Evolutionary conservation across 2,329 filamentous ascomycete genomes (phyloP).

Genomic region (Raffaelea ambrosiae): DNA sequence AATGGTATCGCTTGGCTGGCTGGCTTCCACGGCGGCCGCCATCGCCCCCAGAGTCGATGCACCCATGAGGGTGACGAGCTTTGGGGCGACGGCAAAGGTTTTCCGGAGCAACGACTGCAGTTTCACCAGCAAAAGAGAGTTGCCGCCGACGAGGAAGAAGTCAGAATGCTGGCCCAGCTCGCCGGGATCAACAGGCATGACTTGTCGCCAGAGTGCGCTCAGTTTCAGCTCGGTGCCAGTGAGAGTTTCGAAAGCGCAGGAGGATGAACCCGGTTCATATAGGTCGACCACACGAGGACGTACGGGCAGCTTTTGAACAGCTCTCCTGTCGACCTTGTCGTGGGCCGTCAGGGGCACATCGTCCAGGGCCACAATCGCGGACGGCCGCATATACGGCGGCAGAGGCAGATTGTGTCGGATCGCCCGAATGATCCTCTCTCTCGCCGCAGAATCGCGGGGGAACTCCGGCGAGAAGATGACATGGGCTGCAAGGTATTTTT

Average conservation of each 20-base stretch:
- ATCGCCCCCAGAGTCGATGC: conserved; percentile 28
- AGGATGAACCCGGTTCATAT: no score
- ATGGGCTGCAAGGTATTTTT: conserved; percentile 18
- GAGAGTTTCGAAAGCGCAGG: no score
- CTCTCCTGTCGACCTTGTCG: background rate
- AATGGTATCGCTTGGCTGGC: conserved; percentile 3
- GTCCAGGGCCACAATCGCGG: background rate
- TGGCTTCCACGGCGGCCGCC: conserved; percentile 22
- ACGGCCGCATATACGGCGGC: background rate
- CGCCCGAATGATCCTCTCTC: background rate
- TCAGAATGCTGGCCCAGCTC: conserved; percentile 17
- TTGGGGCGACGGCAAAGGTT: conserved; percentile 20
- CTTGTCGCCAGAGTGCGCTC: background rate
- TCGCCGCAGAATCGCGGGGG: background rate
- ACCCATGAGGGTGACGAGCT: conserved; percentile 27
- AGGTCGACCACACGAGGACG: background rate
- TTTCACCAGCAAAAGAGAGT: conserved; percentile 21
- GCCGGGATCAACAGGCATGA: conserved; percentile 3
- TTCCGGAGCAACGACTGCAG: conserved; percentile 26
- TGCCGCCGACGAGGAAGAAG: conserved; percentile 21
- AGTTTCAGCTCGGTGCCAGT: background rate
- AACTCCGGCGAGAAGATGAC: conserved; percentile 15
- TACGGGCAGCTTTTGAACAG: background rate
- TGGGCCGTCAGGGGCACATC: background rate
- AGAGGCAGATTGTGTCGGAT: background rate